Evolutionary conservation across 192 early-diverging fungal species (phyloP).

Genomic region (Cetraspora pellucida): DNA sequence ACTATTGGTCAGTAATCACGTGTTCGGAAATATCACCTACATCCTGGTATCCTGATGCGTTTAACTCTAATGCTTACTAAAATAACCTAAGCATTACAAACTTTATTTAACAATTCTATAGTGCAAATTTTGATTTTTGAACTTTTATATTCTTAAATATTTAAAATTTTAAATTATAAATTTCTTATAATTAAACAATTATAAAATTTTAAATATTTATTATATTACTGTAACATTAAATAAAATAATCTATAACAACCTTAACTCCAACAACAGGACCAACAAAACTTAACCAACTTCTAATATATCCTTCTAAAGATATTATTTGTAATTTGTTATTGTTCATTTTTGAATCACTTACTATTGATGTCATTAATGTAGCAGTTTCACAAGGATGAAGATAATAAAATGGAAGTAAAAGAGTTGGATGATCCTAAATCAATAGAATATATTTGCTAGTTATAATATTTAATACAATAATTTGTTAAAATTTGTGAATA

Average conservation of each 20-base stretch:
- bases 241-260: constrained; percentile 14
- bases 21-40: too few relatives aligned
- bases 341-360: background rate
- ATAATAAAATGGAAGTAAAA: constrained; percentile 57
- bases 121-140: too few relatives aligned
- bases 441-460: background rate
- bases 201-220: too few relatives aligned
- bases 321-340: background rate
- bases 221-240: background rate
- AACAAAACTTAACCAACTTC: constrained; percentile 35
- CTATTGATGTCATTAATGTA: constrained; percentile 44
- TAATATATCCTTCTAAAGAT: constrained; percentile 28
- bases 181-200: too few relatives aligned
- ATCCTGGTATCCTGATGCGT: too few relatives aligned
- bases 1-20: too few relatives aligned
- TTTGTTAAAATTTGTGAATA: background rate
- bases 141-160: too few relatives aligned
- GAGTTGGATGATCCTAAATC: constrained; percentile 57
- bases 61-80: too few relatives aligned
- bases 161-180: too few relatives aligned
- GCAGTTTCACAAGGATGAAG: constrained; percentile 68
- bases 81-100: too few relatives aligned
- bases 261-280: constrained; percentile 28
- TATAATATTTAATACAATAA: background rate
- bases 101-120: too few relatives aligned